Conservation (phyloP, 2,329 filamentous ascomycete species). For the Diaporthe sp. region DNA sequence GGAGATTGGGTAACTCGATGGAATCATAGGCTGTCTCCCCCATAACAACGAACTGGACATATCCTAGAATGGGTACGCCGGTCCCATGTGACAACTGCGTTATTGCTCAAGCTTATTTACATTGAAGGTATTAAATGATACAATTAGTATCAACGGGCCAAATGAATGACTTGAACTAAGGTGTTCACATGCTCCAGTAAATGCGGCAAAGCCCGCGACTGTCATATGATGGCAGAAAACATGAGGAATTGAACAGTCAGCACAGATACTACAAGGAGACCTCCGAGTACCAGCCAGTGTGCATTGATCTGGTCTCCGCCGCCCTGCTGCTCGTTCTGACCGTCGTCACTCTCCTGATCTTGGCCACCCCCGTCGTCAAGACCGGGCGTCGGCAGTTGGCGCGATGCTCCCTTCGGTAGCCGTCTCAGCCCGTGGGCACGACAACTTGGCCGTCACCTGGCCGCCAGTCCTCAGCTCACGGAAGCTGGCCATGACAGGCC, state of each 20-base stretch:
- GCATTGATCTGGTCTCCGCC: background rate
- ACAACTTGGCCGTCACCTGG: background rate
- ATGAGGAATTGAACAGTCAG: too few relatives aligned
- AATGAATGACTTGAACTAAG: too few relatives aligned
- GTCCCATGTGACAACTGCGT: too few relatives aligned
- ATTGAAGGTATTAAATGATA: too few relatives aligned
- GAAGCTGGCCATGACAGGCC: background rate
- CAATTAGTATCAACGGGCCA: too few relatives aligned
- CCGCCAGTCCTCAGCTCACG: background rate
- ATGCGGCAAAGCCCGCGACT: background rate
- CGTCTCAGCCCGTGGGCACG: background rate
- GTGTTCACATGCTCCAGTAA: too few relatives aligned
- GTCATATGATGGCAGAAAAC: background rate
- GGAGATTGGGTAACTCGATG: too few relatives aligned
- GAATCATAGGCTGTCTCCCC: too few relatives aligned
- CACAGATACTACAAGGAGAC: background rate
- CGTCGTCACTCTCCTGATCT: background rate
- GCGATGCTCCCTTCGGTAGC: background rate
- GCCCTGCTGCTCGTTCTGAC: background rate
- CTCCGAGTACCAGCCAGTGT: background rate
- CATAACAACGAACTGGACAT: too few relatives aligned
- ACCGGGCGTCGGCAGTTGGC: background rate
- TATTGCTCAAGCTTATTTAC: too few relatives aligned
- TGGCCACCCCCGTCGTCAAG: background rate
- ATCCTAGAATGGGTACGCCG: too few relatives aligned